These are phyloP conservation scores for Phaseolus lunatus DNA, from an alignment of 306 rosid genomes.

Conservation along the genomic window DNA sequence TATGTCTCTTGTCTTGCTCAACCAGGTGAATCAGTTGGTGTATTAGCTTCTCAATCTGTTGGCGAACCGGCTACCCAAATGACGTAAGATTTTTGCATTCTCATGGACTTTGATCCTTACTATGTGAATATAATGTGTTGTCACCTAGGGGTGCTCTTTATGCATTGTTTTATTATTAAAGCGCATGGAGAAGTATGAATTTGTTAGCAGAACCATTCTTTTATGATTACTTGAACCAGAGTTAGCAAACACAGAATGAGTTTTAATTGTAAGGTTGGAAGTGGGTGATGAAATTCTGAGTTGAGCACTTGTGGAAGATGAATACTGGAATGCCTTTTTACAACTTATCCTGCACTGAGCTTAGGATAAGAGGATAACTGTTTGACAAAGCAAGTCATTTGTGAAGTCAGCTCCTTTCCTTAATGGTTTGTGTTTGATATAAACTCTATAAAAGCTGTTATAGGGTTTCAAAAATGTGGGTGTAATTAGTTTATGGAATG, in stretches of 20 bases:
- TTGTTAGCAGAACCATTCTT: not conserved
- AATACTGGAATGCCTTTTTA: not conserved
- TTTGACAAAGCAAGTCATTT: not conserved
- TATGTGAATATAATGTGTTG: not conserved
- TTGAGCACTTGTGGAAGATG: not conserved
- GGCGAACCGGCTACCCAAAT: slow-evolving; percentile 99
- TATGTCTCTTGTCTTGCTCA: slow-evolving; percentile 86
- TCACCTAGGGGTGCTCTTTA: not conserved
- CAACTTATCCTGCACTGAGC: not conserved
- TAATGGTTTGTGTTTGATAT: not conserved
- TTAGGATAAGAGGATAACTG: not conserved
- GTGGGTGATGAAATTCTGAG: not conserved
- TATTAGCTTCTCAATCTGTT: slow-evolving; percentile 92
- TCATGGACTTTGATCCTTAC: not conserved
- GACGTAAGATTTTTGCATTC: slow-evolving; percentile 65
- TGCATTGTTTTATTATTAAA: not conserved
- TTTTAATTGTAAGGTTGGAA: not conserved
- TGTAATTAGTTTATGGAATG: slow-evolving; percentile 8
- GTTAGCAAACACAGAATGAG: not conserved
- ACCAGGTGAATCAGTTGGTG: slow-evolving; percentile 98
- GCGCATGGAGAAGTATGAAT: not conserved
- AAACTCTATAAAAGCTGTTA: not conserved
- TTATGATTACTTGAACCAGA: slow-evolving; percentile 3
- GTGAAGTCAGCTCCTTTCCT: not conserved
- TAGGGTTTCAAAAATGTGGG: not conserved